These are phyloP conservation scores for Lodderomyces parapsilosis DNA, from an alignment of 1,139 yeast species.

Conservation along the genomic window DNA sequence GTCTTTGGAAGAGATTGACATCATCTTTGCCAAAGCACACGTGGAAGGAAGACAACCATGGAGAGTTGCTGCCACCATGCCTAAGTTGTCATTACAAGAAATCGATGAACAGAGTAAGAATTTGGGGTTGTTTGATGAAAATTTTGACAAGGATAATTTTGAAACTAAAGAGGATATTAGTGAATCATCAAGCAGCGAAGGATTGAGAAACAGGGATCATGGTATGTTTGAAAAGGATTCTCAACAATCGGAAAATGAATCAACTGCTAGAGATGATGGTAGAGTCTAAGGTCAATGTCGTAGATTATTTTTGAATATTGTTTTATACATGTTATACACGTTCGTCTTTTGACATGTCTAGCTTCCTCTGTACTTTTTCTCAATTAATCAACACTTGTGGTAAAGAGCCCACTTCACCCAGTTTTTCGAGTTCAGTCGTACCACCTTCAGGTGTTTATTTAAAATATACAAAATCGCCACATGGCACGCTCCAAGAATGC, in stretches of 20 bases:
- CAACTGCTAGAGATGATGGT: not conserved
- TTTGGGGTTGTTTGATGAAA: slow-evolving; percentile 48
- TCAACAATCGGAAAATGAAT: slow-evolving; percentile 2
- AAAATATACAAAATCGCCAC: too few species aligned
- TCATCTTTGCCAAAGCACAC: slow-evolving; percentile 45
- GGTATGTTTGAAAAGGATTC: slow-evolving; percentile 13
- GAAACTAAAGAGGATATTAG: slow-evolving; percentile 31
- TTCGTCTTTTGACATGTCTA: not conserved
- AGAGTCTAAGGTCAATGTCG: too few species aligned
- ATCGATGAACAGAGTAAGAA: slow-evolving; percentile 48
- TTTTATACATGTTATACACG: not conserved
- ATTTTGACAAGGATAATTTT: slow-evolving; percentile 35
- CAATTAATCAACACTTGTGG: too few species aligned
- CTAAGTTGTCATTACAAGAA: slow-evolving; percentile 43
- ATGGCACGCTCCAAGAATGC: too few species aligned
- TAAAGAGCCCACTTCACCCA: too few species aligned
- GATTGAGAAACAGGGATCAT: slow-evolving; percentile 1
- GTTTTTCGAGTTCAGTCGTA: too few species aligned
- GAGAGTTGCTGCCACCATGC: slow-evolving; percentile 52
- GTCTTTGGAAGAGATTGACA: slow-evolving; percentile 48
- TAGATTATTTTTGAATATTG: too few species aligned
- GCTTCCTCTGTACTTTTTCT: too few species aligned
- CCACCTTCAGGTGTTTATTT: too few species aligned
- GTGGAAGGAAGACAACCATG: slow-evolving; percentile 47
- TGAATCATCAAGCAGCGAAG: slow-evolving; percentile 12